phyloP scores from a whole-genome alignment of 441 rosid genomes.

The Codiaeum variegatum region DNA sequence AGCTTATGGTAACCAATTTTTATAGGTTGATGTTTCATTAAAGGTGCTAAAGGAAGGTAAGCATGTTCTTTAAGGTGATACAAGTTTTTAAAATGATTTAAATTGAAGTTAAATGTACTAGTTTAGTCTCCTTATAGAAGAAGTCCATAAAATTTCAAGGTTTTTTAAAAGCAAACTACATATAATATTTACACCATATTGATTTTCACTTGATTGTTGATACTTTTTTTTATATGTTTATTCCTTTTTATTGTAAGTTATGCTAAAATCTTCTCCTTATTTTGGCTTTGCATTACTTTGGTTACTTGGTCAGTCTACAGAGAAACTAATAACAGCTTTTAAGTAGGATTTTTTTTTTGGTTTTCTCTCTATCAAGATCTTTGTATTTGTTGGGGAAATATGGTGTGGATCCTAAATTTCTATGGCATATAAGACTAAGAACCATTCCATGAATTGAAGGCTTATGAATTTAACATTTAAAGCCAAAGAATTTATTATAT shows the following conservation, averaged over 20 bases:
- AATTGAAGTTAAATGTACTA: background rate
- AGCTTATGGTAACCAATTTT: background rate
- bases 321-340: slow-evolving; percentile 96
- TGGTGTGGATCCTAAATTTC: background rate
- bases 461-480: background rate
- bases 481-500: background rate
- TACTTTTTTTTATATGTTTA: background rate
- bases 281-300: slow-evolving; percentile 36
- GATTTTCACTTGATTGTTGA: background rate
- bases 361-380: background rate
- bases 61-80: slow-evolving; percentile 87
- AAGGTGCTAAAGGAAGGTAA: slow-evolving; percentile 85
- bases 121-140: background rate
- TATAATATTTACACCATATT: background rate
- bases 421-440: background rate
- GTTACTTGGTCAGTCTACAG: slow-evolving; percentile 51
- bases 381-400: background rate
- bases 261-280: slow-evolving; percentile 25
- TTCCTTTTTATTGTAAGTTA: slow-evolving; percentile 8
- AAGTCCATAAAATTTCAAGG: background rate
- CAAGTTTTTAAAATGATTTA: slow-evolving; percentile 1
- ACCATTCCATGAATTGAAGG: background rate
- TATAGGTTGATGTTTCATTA: slow-evolving; percentile 81
- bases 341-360: slow-evolving; percentile 36
- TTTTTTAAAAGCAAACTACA: background rate